Evolutionary conservation across 2,329 filamentous ascomycete species (phyloP).

Genomic region (Colletotrichum orchidophilum): DNA sequence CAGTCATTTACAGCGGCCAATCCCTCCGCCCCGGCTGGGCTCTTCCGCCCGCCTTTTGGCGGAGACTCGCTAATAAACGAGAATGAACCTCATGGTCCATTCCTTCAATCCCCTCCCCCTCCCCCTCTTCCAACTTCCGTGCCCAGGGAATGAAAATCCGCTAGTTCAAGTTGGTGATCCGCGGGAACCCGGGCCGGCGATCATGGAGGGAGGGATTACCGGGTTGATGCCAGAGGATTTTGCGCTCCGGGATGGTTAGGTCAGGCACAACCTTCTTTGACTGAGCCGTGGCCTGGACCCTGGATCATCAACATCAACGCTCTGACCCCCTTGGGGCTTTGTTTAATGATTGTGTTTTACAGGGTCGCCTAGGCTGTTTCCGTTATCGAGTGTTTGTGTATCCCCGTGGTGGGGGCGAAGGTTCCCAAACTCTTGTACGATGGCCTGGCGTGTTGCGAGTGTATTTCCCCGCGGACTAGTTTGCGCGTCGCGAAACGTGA

Average conservation of each 20-base stretch:
- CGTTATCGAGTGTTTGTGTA: background rate
- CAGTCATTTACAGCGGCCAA: background rate
- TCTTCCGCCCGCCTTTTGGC: background rate
- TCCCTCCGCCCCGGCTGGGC: background rate
- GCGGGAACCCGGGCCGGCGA: background rate
- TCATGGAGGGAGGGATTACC: background rate
- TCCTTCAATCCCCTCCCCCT: background rate
- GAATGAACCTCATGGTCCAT: background rate
- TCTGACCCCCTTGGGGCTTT: background rate
- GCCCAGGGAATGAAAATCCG: background rate
- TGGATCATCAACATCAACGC: background rate
- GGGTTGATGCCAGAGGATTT: background rate
- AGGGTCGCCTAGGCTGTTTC: background rate
- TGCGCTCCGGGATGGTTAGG: background rate
- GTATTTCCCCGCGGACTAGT: background rate
- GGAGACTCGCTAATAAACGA: background rate
- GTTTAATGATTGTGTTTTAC: background rate
- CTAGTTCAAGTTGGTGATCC: background rate
- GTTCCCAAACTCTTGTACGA: background rate
- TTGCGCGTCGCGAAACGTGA: background rate
- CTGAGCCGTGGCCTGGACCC: background rate
- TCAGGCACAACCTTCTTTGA: background rate
- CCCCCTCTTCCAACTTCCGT: background rate
- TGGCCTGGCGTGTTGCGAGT: background rate
- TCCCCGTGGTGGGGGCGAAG: background rate